Base-by-base conservation (phyloP, 805 yeast species). In the Candida jianshihensis region DNA sequence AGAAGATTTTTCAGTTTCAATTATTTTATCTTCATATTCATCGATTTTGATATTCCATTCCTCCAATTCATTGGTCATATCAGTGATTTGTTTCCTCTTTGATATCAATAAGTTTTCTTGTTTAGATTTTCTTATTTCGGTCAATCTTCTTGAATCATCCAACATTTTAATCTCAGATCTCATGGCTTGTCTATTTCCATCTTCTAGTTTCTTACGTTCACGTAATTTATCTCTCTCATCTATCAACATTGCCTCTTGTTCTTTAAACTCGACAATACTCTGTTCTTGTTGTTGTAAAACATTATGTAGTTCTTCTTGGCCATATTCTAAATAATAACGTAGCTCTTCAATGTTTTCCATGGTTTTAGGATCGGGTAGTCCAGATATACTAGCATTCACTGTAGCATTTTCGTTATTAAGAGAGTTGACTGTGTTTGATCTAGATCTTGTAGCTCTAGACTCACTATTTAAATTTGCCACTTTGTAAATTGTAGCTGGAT, bases 341-440 rank as follows among this genome's bases (percentile, higher is more conserved):
- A 68, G 43, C 41, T 66, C 71, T 39, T 63, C 68, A 27, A 66
- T 63, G 47, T 67, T 69, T 51, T 56, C 40, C 53, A 64, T 44
- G 21, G 34, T 44, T 42, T 28, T 47, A 33, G 46, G 53, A 32
- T 43, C 53, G 14, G 44, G 49, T 11, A 40, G 28, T 19, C 38
- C 32, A 30, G 35, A 36, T n/a, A 48, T 43, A 5, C 44, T 39
- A 4, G 31, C 46, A 17, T 29, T 41, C 4, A 47, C 37, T 4
- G 37, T 36, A 4, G 40, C 41, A 26, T 37, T 13, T 32, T 35
- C 46, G 22, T 34, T 43, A 26, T 20, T 38, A 8, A 42, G n/a
- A 2, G 55, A 52, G 25, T 48, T 49, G 8, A 45, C 46, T 1
- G 72, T 64, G 38, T 56, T 56, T 33, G 68, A 62, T 16, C 63